phyloP scores from a whole-genome alignment of 805 yeast genomes.

The Wickerhamiella azyma region DNA sequence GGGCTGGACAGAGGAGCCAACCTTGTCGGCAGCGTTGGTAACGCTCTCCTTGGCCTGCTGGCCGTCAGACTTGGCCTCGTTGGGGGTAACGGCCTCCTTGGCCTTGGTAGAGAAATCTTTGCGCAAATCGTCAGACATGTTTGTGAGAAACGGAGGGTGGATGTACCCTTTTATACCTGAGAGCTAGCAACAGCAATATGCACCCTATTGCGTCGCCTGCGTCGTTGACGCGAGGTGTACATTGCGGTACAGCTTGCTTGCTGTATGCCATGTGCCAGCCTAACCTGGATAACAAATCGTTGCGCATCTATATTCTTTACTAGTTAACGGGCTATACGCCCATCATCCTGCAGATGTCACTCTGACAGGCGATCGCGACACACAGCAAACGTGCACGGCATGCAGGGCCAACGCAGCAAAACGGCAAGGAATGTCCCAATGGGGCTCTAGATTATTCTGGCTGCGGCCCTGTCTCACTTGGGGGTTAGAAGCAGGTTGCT shows the following conservation, averaged over 20 bases:
- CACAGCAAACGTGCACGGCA: not conserved
- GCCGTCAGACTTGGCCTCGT: constrained; percentile 45
- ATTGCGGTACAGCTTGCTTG: not conserved
- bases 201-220: not conserved
- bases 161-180: constrained; percentile 1
- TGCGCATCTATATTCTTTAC: too few relatives aligned
- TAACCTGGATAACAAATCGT: not conserved
- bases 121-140: constrained; percentile 40
- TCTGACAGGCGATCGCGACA: not conserved
- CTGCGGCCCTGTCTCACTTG: too few relatives aligned
- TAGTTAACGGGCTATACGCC: too few relatives aligned
- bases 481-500: too few relatives aligned
- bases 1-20: constrained; percentile 47
- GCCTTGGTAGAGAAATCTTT: constrained; percentile 60
- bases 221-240: too few relatives aligned
- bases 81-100: constrained; percentile 54
- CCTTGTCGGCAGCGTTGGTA: constrained; percentile 51
- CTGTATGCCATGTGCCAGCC: not conserved
- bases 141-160: not conserved
- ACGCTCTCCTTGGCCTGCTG: constrained; percentile 59
- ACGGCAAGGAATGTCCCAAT: too few relatives aligned
- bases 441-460: too few relatives aligned
- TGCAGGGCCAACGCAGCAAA: not conserved
- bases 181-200: constrained; percentile 1
- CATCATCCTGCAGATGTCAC: not conserved